Conservation (phyloP, 1,139 yeast genomes). For the Saccharomyces hybrid region DNA sequence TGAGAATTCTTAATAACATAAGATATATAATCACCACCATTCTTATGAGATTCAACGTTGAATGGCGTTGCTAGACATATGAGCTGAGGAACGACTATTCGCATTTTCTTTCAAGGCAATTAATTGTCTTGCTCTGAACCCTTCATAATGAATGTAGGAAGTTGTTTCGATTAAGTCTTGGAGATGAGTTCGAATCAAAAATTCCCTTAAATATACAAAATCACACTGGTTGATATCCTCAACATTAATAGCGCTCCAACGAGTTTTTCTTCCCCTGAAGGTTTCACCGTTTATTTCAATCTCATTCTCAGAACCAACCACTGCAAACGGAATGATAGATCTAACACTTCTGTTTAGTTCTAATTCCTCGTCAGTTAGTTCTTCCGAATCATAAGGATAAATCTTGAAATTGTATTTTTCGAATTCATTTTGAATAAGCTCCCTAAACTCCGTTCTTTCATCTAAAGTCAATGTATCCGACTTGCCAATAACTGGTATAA, state of each 20-base stretch:
- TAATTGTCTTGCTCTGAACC: constrained; percentile 88
- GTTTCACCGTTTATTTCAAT: constrained; percentile 66
- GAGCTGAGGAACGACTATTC: constrained; percentile 22
- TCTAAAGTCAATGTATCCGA: constrained; percentile 81
- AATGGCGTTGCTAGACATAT: constrained; percentile 3
- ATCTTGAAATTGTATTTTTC: constrained; percentile 63
- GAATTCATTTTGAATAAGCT: constrained; percentile 69
- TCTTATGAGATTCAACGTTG: neutral
- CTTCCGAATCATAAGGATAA: constrained; percentile 81
- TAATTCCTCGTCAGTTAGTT: constrained; percentile 67
- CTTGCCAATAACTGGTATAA: constrained; percentile 91
- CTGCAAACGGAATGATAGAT: constrained; percentile 85
- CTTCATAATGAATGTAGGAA: constrained; percentile 79
- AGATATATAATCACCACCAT: neutral
- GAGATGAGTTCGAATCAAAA: constrained; percentile 87
- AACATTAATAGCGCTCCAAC: constrained; percentile 87
- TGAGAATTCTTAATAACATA: neutral
- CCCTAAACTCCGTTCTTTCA: constrained; percentile 75
- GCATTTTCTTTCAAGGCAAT: constrained; percentile 90
- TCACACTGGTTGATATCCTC: constrained; percentile 95
- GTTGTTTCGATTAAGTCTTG: constrained; percentile 96
- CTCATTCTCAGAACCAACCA: constrained; percentile 84
- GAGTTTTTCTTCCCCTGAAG: constrained; percentile 83
- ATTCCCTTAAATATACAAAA: constrained; percentile 86
- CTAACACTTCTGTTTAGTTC: constrained; percentile 71